These are phyloP conservation scores for Kuraishia capsulata DNA, from an alignment of 805 yeast species.

Conservation along the genomic window DNA sequence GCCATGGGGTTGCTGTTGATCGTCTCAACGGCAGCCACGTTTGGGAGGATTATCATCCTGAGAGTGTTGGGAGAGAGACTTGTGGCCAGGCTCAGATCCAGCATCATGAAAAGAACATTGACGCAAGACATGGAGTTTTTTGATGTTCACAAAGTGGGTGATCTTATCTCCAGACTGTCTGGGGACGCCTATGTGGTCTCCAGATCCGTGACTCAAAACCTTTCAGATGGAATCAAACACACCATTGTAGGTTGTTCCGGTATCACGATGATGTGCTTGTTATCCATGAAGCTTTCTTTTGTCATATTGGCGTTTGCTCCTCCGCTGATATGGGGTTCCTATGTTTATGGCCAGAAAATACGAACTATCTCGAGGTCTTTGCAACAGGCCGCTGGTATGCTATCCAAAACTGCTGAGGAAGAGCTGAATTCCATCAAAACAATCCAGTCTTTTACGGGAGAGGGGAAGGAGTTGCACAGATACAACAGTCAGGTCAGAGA, in stretches of 20 bases:
- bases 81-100: constrained; percentile 75
- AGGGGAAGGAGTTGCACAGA: constrained; percentile 62
- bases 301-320: constrained; percentile 77
- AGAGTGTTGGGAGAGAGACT: constrained; percentile 79
- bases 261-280: constrained; percentile 81
- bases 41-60: constrained; percentile 67
- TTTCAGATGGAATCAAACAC: constrained; percentile 86
- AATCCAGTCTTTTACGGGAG: constrained; percentile 88
- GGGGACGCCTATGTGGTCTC: constrained; percentile 88
- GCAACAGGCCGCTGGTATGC: constrained; percentile 78
- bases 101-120: constrained; percentile 67
- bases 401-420: constrained; percentile 89
- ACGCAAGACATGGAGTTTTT: constrained; percentile 85
- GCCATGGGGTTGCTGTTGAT: constrained; percentile 55
- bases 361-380: constrained; percentile 66
- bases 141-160: constrained; percentile 89
- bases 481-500: constrained; percentile 65
- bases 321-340: constrained; percentile 73
- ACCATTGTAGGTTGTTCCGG: constrained; percentile 76
- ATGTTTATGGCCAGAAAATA: constrained; percentile 74
- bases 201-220: constrained; percentile 76
- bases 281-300: constrained; percentile 70
- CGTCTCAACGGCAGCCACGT: constrained; percentile 71
- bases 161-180: constrained; percentile 77
- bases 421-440: constrained; percentile 79